Base-by-base conservation (phyloP, 83 land plant species). In the Larix sibirica region DNA sequence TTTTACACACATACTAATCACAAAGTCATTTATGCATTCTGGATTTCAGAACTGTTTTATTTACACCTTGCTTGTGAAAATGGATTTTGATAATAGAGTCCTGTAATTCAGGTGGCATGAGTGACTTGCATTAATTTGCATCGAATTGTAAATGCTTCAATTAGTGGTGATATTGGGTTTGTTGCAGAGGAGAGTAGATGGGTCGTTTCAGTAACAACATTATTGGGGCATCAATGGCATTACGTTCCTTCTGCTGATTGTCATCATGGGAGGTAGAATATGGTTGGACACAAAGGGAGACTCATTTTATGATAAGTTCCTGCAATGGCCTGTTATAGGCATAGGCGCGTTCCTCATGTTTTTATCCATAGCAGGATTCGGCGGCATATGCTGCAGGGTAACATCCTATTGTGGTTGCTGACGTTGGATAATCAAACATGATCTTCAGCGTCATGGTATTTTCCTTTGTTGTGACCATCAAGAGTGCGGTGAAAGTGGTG, bases 271-370 rank as follows among this genome's bases (percentile, higher is more conserved):
- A 13, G 95, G 89, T 2, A 98, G 99, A 0, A 91, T 97, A 44
- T 97, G 98, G 98, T 91, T 97, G 44, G 86, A 88, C 83, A 82
- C 73, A 66, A 77, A 89, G 66, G 93, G 91, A 87, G 79, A 81
- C 89, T 89, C 95, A 62, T 94, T 89, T 74, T 97, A 98, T 81
- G 87, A 95, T 62, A 82, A 86, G 26, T 97, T 97, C 86, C 90
- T 97, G 67, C 96, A 97, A 81, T 95, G 99, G 97, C 99, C 99
- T 10, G 60, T 97, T 60, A 95, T 97, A 76, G 69, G 71, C 4
- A 61, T 90, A 17, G 91, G 90, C 9, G 85, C 81, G 1, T 84
- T 83, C 81, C 84, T 87, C 13, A 12, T 83, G 68, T 26, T 83
- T 50, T 87, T 88, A 31, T 87, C 91, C 5, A n/a, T 90, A 63